A percentile compares a stretch with the other conserved stretches of the same genome.
phyloP scores from a whole-genome alignment of 2,329 filamentous ascomycete genomes.

The Pestalotiopsis fici region DNA sequence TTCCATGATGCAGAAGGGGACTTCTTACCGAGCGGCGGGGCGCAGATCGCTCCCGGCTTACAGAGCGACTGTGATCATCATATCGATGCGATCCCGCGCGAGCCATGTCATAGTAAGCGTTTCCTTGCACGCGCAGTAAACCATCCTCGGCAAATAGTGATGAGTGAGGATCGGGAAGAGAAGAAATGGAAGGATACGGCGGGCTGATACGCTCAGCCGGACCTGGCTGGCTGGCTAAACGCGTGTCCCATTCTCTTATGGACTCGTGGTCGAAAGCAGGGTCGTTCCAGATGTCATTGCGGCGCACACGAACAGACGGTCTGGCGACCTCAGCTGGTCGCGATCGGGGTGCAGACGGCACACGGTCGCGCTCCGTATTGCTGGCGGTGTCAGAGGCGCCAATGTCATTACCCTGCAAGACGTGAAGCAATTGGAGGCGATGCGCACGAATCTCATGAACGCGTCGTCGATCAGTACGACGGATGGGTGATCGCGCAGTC shows the following conservation, averaged over 20 bases:
- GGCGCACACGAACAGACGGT: not conserved
- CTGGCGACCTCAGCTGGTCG: not conserved
- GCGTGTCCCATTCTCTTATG: not conserved
- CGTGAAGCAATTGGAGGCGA: conserved; percentile 28
- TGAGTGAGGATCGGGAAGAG: not conserved
- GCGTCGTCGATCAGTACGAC: conserved; percentile 29
- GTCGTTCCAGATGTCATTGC: not conserved
- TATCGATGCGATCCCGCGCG: not conserved
- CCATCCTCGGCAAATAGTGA: not conserved
- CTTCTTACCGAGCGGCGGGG: not conserved
- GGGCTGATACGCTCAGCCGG: not conserved
- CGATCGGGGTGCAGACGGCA: not conserved
- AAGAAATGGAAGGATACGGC: not conserved
- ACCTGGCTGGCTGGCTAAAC: not conserved
- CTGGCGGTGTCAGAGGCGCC: not conserved
- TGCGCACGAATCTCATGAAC: conserved; percentile 32
- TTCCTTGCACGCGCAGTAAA: not conserved
- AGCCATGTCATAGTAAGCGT: not conserved
- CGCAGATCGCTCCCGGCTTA: not conserved
- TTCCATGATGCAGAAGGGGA: not conserved
- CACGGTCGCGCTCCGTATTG: not conserved
- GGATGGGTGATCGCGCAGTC: conserved; percentile 39
- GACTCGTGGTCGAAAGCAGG: not conserved
- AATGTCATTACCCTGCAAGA: conserved; percentile 17
- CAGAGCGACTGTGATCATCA: not conserved